Base-by-base conservation (phyloP, 495 filamentous ascomycete genomes). In the Terfezia boudieri region DNA sequence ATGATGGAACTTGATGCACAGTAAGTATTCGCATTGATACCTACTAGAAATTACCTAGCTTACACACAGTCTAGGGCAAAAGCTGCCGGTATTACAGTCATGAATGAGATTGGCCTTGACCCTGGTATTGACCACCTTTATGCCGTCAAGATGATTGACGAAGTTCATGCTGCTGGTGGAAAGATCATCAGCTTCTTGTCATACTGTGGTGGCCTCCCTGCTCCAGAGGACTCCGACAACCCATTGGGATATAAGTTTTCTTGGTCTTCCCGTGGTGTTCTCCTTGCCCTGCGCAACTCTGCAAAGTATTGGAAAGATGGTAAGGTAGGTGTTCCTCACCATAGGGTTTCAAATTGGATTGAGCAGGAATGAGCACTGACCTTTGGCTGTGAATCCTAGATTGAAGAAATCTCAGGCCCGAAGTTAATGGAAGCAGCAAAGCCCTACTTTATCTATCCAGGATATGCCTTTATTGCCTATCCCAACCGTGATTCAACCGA, bases 221-320 rank as follows among this genome's bases (percentile, higher is more conserved):
- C 84, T 4, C 84, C 85, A 36, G 88, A 94, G 68, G 73, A 73
- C 68, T 86, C 83, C 10, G 81, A 80, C 67, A 95, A 95, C 71
- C 89, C 90, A 32, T 73, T 94, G 22, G 89, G 90, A 41, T 98
- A 94, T 75, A 94, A 95, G 71, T 95, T 94, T 76, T 84, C 80
- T 12, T 89, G 83, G 81, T 82, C 76, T 37, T 77, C 79, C 59
- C 78, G 90, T 52, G 90, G 90, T 62, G 86, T 94, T 51, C 73
- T 96, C 3, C 73, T 98, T 10, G 87, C 90, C 9, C 71, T 90
- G 52, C 69, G 82, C 58, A 95, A 95, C 69, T 71, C 78, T n/a
- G 90, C 86, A 57, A 84, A 74, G 61, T 88, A 79, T 73, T 90
- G 78, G 68, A 71, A 84, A 66, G 79, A 83, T 57, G 88, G 87